Conservation (phyloP, 2,329 filamentous ascomycete genomes). For the Fusarium verticillioides region DNA sequence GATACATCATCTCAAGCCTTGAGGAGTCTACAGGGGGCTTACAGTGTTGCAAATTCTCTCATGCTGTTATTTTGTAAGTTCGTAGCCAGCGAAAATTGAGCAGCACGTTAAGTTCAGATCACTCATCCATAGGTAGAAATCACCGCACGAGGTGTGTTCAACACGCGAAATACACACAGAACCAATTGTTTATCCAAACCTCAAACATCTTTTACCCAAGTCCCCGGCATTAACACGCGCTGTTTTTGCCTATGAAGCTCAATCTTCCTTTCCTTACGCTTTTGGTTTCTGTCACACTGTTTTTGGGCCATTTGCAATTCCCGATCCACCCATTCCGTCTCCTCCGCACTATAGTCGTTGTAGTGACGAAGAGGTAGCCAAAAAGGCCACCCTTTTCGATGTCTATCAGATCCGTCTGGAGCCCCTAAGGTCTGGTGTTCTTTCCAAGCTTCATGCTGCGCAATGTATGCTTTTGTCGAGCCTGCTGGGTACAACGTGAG, state of each 20-base stretch:
- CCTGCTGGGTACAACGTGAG: background rate
- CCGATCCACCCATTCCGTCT: background rate
- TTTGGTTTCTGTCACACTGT: constrained; percentile 5
- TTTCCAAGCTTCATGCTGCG: background rate
- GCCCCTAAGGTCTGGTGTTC: background rate
- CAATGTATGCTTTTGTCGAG: background rate
- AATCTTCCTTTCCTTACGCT: background rate
- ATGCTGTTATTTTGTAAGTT: rapidly evolving
- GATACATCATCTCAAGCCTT: background rate
- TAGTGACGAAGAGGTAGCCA: background rate
- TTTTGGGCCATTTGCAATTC: background rate
- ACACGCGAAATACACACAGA: rapidly evolving
- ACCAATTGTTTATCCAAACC: rapidly evolving
- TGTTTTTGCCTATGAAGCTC: background rate
- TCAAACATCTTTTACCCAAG: background rate
- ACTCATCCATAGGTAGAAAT: rapidly evolving
- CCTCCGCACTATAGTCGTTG: background rate
- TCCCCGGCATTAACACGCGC: background rate
- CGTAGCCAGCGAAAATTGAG: rapidly evolving
- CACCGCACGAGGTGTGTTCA: too few species aligned
- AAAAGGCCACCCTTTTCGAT: background rate
- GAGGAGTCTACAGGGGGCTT: background rate
- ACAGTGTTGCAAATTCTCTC: rapidly evolving
- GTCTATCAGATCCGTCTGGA: background rate
- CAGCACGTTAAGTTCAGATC: rapidly evolving